Conservation (phyloP, 768 basidiomycete species). For the Phallus indusiatus region DNA sequence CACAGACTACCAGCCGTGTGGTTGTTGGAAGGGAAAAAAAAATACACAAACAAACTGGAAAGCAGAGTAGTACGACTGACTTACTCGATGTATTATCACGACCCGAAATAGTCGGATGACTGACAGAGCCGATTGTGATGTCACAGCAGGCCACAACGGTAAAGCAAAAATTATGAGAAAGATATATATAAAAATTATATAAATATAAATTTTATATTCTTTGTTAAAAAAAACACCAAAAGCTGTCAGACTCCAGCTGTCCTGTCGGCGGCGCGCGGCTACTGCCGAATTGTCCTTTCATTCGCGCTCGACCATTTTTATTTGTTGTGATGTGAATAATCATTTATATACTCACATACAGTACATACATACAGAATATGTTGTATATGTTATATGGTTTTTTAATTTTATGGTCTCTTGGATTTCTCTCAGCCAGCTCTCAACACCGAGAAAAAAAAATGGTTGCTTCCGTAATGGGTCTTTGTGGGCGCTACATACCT, state of each 20-base stretch:
- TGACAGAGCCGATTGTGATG: not conserved
- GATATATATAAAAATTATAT: too few species aligned
- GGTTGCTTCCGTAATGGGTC: not conserved
- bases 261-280: conserved; percentile 6
- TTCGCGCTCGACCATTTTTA: not conserved
- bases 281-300: not conserved
- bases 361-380: not conserved
- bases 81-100: not conserved
- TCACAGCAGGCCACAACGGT: not conserved
- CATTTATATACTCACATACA: too few species aligned
- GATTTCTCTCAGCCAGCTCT: too few species aligned
- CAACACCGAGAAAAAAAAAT: not conserved
- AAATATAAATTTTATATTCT: not conserved
- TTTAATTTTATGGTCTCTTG: not conserved
- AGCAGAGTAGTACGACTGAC: not conserved
- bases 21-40: not conserved
- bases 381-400: not conserved
- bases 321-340: not conserved
- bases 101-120: not conserved
- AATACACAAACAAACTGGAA: too few species aligned
- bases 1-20: not conserved
- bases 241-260: not conserved
- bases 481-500: not conserved
- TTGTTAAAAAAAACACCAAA: not conserved
- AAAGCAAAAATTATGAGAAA: too few species aligned